Base-by-base conservation (phyloP, 2,329 filamentous ascomycete species). In the Escovopsis sp. region DNA sequence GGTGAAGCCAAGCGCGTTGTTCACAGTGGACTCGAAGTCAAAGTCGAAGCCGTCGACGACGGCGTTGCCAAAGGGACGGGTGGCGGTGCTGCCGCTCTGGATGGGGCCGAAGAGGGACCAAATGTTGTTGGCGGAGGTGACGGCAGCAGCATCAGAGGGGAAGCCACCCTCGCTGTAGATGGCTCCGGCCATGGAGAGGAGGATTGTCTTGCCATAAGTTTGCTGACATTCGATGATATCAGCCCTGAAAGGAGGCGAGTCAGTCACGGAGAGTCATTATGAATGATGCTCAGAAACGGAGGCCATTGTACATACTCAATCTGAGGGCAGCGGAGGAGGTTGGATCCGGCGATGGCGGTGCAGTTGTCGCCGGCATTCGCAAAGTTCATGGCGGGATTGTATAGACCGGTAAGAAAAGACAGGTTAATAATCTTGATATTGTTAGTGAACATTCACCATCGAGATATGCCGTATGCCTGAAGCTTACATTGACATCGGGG, bases 1-100 rank as follows among this genome's bases (percentile, higher is more conserved):
- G 1, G 69, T 78, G 49, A 85, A 82, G 1, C 72, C 59, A 0
- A 64, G 66, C 61, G 81, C 75, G 60, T 83, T 78, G 36, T 59
- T 57, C 10, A 72, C 70, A 4, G 59, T 57, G 4, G 72, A 66
- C 60, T 86, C 81, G 46, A 86, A 78, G 56, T 87, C 82, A 48
- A 86, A 76, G 59, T 87, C 82, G 55, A 87, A 85, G 3, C 83
- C 83, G 55, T 87, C 80, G 34, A 87, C 61, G 5, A 74, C 66
- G 10, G 76, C 73, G 12, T 62, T 59, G 41, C 78, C 78, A 54
- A 86, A 86, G 2, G 82, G 82, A 10, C 83, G 74, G 42, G 74
- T 66, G 7, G 63, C 63, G 2, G 57, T 59, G 33, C 59, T 64
- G 27, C 59, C 63, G 11, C 58, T 51, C 35, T 57, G 52, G 12